Percentiles rank a stretch among this genome's conserved stretches.
Evolutionary conservation across 2,329 filamentous ascomycete species (phyloP).

Genomic region (Microsporum audouinii): DNA sequence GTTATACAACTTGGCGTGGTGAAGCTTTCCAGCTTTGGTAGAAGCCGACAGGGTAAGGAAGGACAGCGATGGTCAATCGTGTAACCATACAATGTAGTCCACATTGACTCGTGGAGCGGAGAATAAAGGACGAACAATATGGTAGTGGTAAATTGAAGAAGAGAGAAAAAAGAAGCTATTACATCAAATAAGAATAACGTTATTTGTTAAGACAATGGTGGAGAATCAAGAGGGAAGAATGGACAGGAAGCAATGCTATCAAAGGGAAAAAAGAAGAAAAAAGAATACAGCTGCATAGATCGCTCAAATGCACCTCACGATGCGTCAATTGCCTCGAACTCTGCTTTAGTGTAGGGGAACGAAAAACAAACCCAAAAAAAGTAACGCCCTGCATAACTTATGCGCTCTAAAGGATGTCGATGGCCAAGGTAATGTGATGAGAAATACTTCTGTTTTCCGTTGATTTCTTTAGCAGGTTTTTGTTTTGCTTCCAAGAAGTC

Average conservation of each 20-base stretch:
- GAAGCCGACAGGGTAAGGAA: not conserved
- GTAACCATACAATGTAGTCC: slow-evolving; percentile 1
- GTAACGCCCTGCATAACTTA: not conserved
- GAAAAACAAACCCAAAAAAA: not conserved
- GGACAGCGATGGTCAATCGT: not conserved
- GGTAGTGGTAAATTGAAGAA: not conserved
- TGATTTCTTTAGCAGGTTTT: not conserved
- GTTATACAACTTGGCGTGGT: not conserved
- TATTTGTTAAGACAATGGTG: slow-evolving; percentile 1
- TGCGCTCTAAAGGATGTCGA: not conserved
- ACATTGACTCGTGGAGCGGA: slow-evolving; percentile 3
- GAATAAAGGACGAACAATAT: not conserved
- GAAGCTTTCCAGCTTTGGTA: not conserved
- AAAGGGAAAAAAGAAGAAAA: not conserved
- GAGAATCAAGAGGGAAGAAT: not conserved
- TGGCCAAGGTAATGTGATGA: not conserved
- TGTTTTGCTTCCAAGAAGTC: not conserved
- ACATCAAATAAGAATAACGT: not conserved
- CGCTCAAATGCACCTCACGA: slow-evolving; percentile 1
- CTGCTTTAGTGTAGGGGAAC: not conserved
- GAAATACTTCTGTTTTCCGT: not conserved
- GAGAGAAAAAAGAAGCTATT: not conserved
- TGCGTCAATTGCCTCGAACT: not conserved
- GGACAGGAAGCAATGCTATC: not conserved
- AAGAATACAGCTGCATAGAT: not conserved